phyloP scores from a whole-genome alignment of 2,329 filamentous ascomycete species.

The Blastomyces gilchristii region DNA sequence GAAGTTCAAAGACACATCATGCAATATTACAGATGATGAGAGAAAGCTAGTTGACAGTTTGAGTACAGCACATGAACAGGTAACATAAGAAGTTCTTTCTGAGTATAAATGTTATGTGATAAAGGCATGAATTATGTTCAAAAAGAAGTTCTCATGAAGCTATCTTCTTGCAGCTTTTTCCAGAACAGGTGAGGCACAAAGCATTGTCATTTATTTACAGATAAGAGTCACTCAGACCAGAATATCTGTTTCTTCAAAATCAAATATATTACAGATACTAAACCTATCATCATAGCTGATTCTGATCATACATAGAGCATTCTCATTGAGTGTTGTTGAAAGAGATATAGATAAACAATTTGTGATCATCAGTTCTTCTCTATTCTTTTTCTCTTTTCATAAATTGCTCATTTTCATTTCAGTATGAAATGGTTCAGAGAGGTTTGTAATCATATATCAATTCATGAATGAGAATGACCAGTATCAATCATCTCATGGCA shows the following conservation, averaged over 20 bases:
- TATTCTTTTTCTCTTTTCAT: neutral
- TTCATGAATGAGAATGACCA: neutral
- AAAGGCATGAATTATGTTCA: neutral
- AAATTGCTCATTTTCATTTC: slow-evolving; percentile 2
- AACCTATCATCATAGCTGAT: neutral
- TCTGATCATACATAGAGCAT: neutral
- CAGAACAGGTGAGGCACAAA: neutral
- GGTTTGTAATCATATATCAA: neutral
- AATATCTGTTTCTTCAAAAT: neutral
- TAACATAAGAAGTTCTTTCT: neutral
- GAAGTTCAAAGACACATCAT: neutral
- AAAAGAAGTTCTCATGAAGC: slow-evolving; percentile 4
- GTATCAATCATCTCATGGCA: neutral
- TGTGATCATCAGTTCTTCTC: neutral
- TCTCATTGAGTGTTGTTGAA: slow-evolving; percentile 1
- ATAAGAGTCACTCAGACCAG: neutral
- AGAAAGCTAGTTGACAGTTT: slow-evolving; percentile 1
- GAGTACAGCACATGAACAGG: neutral
- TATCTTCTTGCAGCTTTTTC: neutral
- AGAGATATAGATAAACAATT: slow-evolving; percentile 2
- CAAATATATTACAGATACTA: slow-evolving; percentile 3
- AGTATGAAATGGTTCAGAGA: neutral
- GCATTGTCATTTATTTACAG: neutral
- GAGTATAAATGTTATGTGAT: slow-evolving; percentile 5
- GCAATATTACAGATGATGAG: slow-evolving; percentile 1